Evolutionary conservation across 768 basidiomycete species (phyloP).

Genomic region (Harrya chromipes): DNA sequence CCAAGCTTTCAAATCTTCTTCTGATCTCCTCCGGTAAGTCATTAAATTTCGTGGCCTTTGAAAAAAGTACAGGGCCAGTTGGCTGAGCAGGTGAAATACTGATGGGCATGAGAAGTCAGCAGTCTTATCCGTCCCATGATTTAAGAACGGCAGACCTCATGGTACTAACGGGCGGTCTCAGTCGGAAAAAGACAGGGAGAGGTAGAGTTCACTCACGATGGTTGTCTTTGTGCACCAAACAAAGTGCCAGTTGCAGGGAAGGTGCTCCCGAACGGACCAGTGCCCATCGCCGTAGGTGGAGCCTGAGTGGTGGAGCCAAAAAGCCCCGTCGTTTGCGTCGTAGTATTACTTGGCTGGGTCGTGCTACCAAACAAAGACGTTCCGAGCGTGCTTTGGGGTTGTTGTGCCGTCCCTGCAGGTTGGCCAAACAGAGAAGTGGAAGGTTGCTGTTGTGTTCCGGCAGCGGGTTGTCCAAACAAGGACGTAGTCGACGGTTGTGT

Average conservation of each 20-base stretch:
- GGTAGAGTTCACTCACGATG: slow-evolving; percentile 23
- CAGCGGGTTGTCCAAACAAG: slow-evolving; percentile 30
- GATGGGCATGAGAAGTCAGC: neutral
- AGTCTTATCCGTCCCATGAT: neutral
- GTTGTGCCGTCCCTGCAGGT: slow-evolving; percentile 23
- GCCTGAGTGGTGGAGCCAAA: slow-evolving; percentile 21
- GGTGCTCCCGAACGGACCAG: slow-evolving; percentile 30
- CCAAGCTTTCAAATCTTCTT: slow-evolving; percentile 64
- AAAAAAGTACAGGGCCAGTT: slow-evolving; percentile 33
- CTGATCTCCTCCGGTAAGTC: slow-evolving; percentile 73
- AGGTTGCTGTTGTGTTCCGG: slow-evolving; percentile 32
- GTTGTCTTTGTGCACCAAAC: slow-evolving; percentile 31
- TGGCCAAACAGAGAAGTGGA: slow-evolving; percentile 38
- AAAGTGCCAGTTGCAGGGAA: slow-evolving; percentile 11
- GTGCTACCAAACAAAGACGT: slow-evolving; percentile 32
- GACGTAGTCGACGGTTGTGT: slow-evolving; percentile 13
- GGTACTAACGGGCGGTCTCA: slow-evolving; percentile 9
- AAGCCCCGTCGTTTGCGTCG: slow-evolving; percentile 14
- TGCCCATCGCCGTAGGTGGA: slow-evolving; percentile 15
- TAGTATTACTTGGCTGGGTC: slow-evolving; percentile 14
- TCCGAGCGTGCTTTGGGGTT: slow-evolving; percentile 30
- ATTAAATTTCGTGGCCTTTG: slow-evolving; percentile 73
- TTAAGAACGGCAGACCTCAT: slow-evolving; percentile 26
- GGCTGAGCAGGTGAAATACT: slow-evolving; percentile 33
- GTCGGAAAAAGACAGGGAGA: neutral